Evolutionary conservation across 1,284 basidiomycete genomes (phyloP), one percentile per base, ranked within the genome.

Genomic region (Vanrija sp.): DNA sequence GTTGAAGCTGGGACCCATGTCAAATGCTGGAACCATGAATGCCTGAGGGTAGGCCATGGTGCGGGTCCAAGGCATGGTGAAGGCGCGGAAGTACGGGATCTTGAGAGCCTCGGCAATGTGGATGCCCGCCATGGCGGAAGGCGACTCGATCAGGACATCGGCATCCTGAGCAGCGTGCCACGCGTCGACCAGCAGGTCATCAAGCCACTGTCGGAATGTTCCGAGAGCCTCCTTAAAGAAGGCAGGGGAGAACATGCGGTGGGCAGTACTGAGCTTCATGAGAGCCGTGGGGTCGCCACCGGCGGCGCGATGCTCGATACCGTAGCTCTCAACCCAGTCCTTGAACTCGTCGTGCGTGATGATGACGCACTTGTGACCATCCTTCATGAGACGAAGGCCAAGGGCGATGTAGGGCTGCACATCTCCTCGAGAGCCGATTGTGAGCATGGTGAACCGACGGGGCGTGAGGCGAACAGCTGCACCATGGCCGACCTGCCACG

Each of bases 201-300:
- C 87, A 14, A 91, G 80, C 88, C 88, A 91, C 46, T 81, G 79
- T 15, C 87, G 80, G 77, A 88, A 89, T 77, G 83, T 64, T 10
- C 78, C 77, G 6, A 90, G 72, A 43, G 85, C 85, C 69, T 88
- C 85, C 64, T 82, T 86, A 78, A 90, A 85, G 71, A 89, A 91
- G n/a, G 86, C 84, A 0, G 88, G 84, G 0, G 87, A 88, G 74
- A 90, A 89, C 82, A 89, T 89, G 80, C 86, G 74, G 67, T 87
- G 84, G 49, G 80, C 79, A 25, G 77, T 73, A 40, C 68, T 72
- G 5, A 78, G 70, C 62, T 76, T 73, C 76, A 78, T 78, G 67
- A 90, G 73, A 34, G 85, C 85, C 0, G 85, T 87, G 0, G 88
- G 88, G 73, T 91, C 88, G 2, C 88, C 88, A 4, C 88, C 88